Evolutionary conservation across 2,329 filamentous ascomycete genomes (phyloP), one percentile per base, ranked within the genome.

Genomic region (Sphaerulina musiva): DNA sequence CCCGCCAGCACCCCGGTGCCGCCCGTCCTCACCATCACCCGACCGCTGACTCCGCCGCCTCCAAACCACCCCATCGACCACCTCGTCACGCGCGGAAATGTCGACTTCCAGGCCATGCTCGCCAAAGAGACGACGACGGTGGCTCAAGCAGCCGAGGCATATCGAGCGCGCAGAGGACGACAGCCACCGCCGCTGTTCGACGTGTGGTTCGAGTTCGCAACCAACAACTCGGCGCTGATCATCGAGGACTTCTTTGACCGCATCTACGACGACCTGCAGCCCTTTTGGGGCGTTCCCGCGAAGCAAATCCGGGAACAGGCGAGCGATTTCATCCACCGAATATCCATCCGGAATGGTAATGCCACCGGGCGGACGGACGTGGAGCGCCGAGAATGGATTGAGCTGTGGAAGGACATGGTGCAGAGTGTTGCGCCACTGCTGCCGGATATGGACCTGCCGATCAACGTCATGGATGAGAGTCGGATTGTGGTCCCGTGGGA

Each of bases 191-290:
- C 77, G 1, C 68, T 69, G 2, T 80, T 79, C 59, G 74, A 76
- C 44, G 55, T 64, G 38, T 79, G 77, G 77, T 74, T 70, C 57
- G 56, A 69, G 4, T 78, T 71, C 59, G 76, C 77, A 6, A 62
- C 68, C 32, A 66, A 68, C 9, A 63, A 73, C 44, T 64, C 72
- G 48, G 70, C 74, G 1, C 38, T 78, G 31, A 67, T 79, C 1
- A 66, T 79, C 4, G 77, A 79, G 60, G 73, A 76, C 6, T 74
- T 77, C 57, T 79, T 77, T 59, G 76, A 79, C 55, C 75, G 74
- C 55, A 76, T 79, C 8, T 76, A 79, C 61, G 63, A 74, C 53
- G 77, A 79, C 52, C 48, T 78, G 26, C 68, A 65, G 29, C 76
- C 77, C 0, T 78, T 77, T 58, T 79, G 77, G 77, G 75, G 69